Percentiles rank a stretch among this genome's conserved stretches.
Evolutionary conservation across 176 grass and related monocot genomes (phyloP).

Genomic region (Musa beccarii): DNA sequence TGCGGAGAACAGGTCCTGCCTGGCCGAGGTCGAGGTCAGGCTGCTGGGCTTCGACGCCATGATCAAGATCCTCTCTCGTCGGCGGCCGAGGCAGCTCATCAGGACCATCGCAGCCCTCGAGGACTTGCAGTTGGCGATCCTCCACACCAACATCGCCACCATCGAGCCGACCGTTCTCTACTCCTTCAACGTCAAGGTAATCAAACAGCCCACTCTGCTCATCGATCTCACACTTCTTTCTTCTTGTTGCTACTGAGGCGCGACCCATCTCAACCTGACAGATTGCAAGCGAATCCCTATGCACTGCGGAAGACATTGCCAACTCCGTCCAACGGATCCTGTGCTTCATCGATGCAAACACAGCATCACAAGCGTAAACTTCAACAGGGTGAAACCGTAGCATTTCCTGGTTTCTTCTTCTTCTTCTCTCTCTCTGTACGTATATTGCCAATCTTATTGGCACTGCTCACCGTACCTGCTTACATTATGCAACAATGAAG

Average conservation of each 20-base stretch:
- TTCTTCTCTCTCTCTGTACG: too few relatives aligned
- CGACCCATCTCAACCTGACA: neutral
- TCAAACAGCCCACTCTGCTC: neutral
- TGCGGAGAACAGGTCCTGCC: conserved; percentile 87
- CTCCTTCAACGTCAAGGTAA: conserved; percentile 98
- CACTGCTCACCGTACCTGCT: too few relatives aligned
- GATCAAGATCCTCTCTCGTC: conserved; percentile 86
- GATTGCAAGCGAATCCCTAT: conserved; percentile 56
- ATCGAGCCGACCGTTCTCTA: conserved; percentile 99
- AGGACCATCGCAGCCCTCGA: conserved; percentile 76
- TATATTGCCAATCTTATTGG: too few relatives aligned
- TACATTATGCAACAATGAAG: too few relatives aligned
- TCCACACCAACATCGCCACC: conserved; percentile 95
- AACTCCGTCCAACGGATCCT: conserved; percentile 87
- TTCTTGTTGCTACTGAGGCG: neutral
- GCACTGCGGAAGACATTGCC: conserved; percentile 82
- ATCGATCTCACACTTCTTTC: neutral
- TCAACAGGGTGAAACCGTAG: too few relatives aligned
- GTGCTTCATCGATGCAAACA: conserved; percentile 72
- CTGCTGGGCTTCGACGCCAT: conserved; percentile 65
- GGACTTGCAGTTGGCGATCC: conserved; percentile 79
- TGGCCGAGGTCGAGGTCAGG: conserved; percentile 83
- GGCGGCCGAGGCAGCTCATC: conserved; percentile 72
- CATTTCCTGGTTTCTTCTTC: too few relatives aligned
- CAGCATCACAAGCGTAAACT: neutral